Base-by-base conservation (phyloP, 352 stramenopile genomes). In the Phytophthora pluvialis region DNA sequence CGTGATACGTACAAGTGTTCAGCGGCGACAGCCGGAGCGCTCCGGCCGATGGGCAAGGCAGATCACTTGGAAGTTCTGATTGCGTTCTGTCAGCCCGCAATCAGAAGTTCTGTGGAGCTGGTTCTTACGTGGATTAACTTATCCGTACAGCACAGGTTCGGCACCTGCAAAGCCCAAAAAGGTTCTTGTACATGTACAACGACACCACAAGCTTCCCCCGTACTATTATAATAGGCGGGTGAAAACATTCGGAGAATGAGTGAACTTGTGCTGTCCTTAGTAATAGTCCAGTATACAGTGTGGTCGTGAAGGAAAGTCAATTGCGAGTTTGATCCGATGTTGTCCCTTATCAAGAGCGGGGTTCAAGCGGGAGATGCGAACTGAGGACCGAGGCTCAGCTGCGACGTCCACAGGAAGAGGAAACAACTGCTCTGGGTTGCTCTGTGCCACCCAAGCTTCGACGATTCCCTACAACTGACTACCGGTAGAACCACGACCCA, bases 31-130 rank as follows among this genome's bases (percentile, higher is more conserved):
- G 35, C 55, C 47, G 55, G 44, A 46, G 21, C 28, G 8, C 13
- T 64, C 48, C 57, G 57, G 3, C n/a, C 36, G 57, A 65, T 65
- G 57, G 36, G 57, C 46, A 58, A 58, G 4, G 18, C 57, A 46
- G 47, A 60, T 65, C 57, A 52, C 29, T 51, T 28, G 43, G 45
- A 58, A 51, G 21, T 28, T 55, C 36, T 57, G 57, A 58, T 59
- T 65, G 57, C 18, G 57, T 5, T 26, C 12, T 3, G 25, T 7
- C 21, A 21, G 21, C 1, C n/a, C n/a, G 2, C 2, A 21, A 21
- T 21, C 21, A 21, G 21, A 21, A 21, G 21, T 21, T 21, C 26
- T 43, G 3, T 60, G 28, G 29, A 47, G 15, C 50, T 59, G 36
- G 51, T 59, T 48, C 38, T 35, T 49, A 25, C 5, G 21, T 21